phyloP scores from a whole-genome alignment of 176 grass and related monocot genomes.

The Melocanna baccifera region DNA sequence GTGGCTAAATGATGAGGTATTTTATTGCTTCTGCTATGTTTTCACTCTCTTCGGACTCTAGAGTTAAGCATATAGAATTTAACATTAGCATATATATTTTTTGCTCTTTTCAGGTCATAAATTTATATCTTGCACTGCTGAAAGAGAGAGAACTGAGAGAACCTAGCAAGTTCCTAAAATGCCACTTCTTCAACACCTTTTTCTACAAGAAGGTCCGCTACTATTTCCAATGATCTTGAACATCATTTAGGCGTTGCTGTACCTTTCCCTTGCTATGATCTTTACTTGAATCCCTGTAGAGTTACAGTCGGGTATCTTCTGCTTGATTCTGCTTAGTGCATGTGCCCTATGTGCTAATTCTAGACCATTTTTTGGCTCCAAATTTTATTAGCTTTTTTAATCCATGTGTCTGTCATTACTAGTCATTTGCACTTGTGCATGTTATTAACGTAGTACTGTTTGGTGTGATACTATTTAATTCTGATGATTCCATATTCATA shows the following conservation, averaged over 20 bases:
- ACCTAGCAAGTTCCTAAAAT: conserved; percentile 63
- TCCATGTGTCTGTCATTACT: background rate
- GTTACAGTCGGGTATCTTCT: background rate
- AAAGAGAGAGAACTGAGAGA: conserved; percentile 74
- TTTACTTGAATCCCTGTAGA: background rate
- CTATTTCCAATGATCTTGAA: background rate
- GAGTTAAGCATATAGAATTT: background rate
- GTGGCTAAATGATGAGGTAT: conserved; percentile 85
- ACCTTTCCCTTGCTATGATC: background rate
- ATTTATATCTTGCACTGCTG: conserved; percentile 81
- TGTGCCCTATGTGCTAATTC: background rate
- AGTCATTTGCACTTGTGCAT: background rate
- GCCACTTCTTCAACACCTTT: conserved; percentile 85
- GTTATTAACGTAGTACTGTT: background rate
- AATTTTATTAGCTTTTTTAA: background rate
- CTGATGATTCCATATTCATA: background rate
- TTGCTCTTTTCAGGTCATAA: conserved; percentile 58
- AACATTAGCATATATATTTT: background rate
- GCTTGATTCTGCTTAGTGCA: background rate
- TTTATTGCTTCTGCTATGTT: conserved; percentile 14
- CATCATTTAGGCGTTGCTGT: background rate
- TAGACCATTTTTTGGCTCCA: background rate
- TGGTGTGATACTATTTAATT: background rate
- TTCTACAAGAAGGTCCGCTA: conserved; percentile 69
- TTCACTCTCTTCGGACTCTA: background rate